Evolutionary conservation across 192 early-diverging fungal genomes (phyloP), one percentile per base, ranked within the genome.

Genomic region (Podila clonocystis): DNA sequence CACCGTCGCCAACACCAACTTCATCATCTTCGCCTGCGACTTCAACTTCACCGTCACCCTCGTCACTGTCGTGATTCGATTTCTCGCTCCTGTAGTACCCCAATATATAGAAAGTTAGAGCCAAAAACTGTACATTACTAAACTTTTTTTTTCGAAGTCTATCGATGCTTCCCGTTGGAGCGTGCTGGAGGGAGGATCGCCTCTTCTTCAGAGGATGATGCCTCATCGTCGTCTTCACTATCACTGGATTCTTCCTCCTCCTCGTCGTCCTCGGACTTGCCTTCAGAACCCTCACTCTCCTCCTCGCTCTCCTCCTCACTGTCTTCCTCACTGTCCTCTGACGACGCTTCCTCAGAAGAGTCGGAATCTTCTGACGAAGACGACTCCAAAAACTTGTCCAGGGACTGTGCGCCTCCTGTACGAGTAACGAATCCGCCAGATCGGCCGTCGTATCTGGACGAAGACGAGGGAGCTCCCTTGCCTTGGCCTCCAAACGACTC

Each of bases 291-390:
- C 6, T 64, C 59, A 7, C 76, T 68, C 0, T 78, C 79, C 15
- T 72, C 82, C 13, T 84, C 76, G 36, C 63, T 83, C n/a, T 67
- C 64, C 52, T 89, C 90, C 3, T 89, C 87, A 2, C 79, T 83
- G 5, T 76, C 74, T 5, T 85, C 82, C 7, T 84, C 82, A 15
- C 73, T 75, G 1, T 85, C 82, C 15, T 84, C 82, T 13, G 67
- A 67, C 20, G 52, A 61, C 4, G 75, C 70, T 22, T 84, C 85
- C 20, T 78, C 84, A 8, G 80, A 83, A 12, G 63, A 57, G 15
- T 50, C 59, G 7, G 79, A 73, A 9, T 79, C 82, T 52, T 83
- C 82, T 26, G 84, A 86, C 29, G 70, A 73, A 0, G 50, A 63
- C 0, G 83, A 82, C 26, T 83, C 85, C 28, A 84, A 67, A 15